Percentiles rank a stretch among this genome's conserved stretches.
Evolutionary conservation across 306 rosid genomes (phyloP).

Genomic region (Vigna radiata): DNA sequence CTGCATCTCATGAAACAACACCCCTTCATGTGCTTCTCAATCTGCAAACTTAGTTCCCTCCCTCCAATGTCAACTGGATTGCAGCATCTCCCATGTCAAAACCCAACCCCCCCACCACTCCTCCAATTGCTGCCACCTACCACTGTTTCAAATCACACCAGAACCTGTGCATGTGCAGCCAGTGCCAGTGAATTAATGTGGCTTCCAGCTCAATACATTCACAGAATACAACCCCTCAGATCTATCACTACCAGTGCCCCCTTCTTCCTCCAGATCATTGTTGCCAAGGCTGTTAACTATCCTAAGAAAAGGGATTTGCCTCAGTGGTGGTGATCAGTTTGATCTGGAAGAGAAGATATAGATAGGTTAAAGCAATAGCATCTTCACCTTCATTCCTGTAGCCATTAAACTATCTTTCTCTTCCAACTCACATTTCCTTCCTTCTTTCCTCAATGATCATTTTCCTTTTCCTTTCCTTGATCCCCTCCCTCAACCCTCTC

Average conservation of each 20-base stretch:
- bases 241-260: background rate
- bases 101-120: too few relatives aligned
- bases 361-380: background rate
- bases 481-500: background rate
- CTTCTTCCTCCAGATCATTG: background rate
- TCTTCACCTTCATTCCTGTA: slow-evolving; percentile 4
- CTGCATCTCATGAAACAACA: too few relatives aligned
- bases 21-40: too few relatives aligned
- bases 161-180: background rate
- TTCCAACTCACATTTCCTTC: background rate
- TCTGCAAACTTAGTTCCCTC: too few relatives aligned
- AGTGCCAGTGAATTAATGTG: background rate
- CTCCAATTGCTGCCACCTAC: background rate
- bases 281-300: background rate
- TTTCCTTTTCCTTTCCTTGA: background rate
- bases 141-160: background rate
- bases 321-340: background rate
- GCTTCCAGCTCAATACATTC: background rate
- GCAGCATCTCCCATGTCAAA: too few relatives aligned
- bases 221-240: background rate
- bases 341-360: background rate
- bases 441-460: background rate
- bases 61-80: too few relatives aligned
- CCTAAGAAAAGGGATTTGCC: too few relatives aligned
- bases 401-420: background rate